Evolutionary conservation across 1,284 basidiomycete genomes (phyloP), one percentile per base, ranked within the genome.

Genomic region (Wallemia mellicola): DNA sequence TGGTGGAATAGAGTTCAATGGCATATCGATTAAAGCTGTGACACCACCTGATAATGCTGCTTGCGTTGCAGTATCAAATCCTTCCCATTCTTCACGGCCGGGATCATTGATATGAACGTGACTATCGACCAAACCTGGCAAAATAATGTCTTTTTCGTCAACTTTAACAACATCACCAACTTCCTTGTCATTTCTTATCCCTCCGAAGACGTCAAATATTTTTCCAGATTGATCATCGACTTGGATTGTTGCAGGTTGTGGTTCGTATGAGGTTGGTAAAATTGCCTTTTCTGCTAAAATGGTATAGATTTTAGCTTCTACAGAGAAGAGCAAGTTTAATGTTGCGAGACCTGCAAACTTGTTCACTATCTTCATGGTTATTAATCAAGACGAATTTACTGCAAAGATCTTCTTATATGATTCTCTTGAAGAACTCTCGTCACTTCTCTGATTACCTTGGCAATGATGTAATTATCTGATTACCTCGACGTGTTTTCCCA

Each of bases 71-170:
- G 86, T 86, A 70, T 75, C 79, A 68, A 94, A 94, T 0, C 89
- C 88, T 68, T 95, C 89, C 89, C 89, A 94, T 62, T 82, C 79
- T 1, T 84, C 85, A 17, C 86, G 76, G 11, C 88, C 89, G 2
- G 89, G 88, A 66, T 92, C 86, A 70, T 92, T 91, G 61, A 91
- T 76, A 71, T 94, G 88, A 24, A 92, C 88, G 67, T 94, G 88
- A 11, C 82, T 76, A 70, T 84, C 85, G 59, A 91, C 80, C 22
- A 89, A 74, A 22, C 86, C 88, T 1, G 88, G 88, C 1, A 94
- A 73, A 30, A 94, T 72, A 59, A 79, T 70, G 60, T 74, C 73
- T 61, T 80, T 72, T 15, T 77, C 80, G 2, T 74, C 76, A 66
- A 87, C 81, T 60, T 82, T 67, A 66, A 63, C 63, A 64, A 63